Base-by-base conservation (phyloP, 306 rosid genomes). In the Acacia melanoxylon region DNA sequence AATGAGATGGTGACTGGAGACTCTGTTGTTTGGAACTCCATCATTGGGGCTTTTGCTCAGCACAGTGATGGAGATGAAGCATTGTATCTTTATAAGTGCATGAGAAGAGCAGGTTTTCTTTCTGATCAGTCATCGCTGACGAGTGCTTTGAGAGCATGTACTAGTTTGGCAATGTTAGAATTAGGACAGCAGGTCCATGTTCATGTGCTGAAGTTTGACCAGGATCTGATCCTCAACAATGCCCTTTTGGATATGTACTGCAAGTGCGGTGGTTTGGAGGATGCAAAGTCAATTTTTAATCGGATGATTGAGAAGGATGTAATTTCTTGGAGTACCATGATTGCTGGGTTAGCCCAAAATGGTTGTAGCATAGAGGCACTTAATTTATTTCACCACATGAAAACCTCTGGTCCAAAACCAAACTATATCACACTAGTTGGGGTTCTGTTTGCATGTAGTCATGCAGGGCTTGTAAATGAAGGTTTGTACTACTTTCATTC, bases 251-350 rank as follows among this genome's bases (percentile, higher is more conserved):
- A 94, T 83, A 91, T 93, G 97, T 93, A 93, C 82, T 93, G 94
- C 87, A 94, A 93, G 85, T 93, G 97, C 59, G 97, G 97, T 79
- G 88, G 90, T 81, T 78, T 93, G 74, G 92, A 90, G 72, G 97
- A 94, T 83, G 94, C 97, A 19, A 87, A 90, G 76, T 74, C 83
- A 37, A 75, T 90, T 79, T 94, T 94, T 76, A 80, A 80, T 16
- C 79, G 84, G 85, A 93, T 90, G 93, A 73, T 63, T 17, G 80
- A 74, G 85, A 94, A 90, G 87, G 98, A 94, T 15, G 95, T 94
- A 20, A 91, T 94, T 78, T 91, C 98, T 42, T 94, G 97, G 97
- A 92, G 97, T 89, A 94, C 97, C 78, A 91, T 94, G 98, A 91
- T 94, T 85, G 80, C 92, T 40, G 98, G 97, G 77, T 83, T 89